These are phyloP conservation scores for Purshia tridentata DNA, from an alignment of 306 rosid genomes.

Conservation along the genomic window DNA sequence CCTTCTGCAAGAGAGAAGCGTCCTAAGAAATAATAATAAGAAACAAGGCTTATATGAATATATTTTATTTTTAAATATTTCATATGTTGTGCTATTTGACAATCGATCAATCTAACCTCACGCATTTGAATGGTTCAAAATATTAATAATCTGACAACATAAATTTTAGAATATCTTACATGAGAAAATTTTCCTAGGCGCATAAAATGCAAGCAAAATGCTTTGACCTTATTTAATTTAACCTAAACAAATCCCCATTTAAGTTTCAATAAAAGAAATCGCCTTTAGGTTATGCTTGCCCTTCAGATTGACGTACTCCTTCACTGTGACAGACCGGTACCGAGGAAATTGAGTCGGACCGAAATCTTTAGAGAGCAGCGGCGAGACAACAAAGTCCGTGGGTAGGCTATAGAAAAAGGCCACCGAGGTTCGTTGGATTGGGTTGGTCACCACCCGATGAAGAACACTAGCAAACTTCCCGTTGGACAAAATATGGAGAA, in stretches of 20 bases:
- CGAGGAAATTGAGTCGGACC: constrained; percentile 12
- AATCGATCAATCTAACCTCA: too few relatives aligned
- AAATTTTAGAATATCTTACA: too few relatives aligned
- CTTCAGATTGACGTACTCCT: constrained; percentile 51
- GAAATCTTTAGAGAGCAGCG: constrained; percentile 14
- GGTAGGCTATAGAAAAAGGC: constrained; percentile 66
- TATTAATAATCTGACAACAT: too few relatives aligned
- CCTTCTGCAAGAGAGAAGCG: too few relatives aligned
- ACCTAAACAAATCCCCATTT: not conserved
- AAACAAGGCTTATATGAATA: too few relatives aligned
- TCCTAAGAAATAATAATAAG: too few relatives aligned
- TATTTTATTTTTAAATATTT: too few relatives aligned
- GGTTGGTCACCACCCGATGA: constrained; percentile 58
- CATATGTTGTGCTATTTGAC: too few relatives aligned
- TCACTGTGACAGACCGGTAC: constrained; percentile 47
- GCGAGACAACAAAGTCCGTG: constrained; percentile 39
- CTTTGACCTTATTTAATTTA: too few relatives aligned
- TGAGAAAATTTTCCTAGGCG: too few relatives aligned
- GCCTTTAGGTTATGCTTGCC: constrained; percentile 43
- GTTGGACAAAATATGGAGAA: constrained; percentile 57
- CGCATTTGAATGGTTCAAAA: too few relatives aligned
- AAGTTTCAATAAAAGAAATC: constrained; percentile 34
- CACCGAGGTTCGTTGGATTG: constrained; percentile 40
- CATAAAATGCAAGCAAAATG: too few relatives aligned
- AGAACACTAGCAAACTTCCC: constrained; percentile 40